Percentiles rank a stretch among this genome's conserved stretches.
phyloP scores from a whole-genome alignment of 2,329 filamentous ascomycete genomes.

The Trichoderma polysporum region DNA sequence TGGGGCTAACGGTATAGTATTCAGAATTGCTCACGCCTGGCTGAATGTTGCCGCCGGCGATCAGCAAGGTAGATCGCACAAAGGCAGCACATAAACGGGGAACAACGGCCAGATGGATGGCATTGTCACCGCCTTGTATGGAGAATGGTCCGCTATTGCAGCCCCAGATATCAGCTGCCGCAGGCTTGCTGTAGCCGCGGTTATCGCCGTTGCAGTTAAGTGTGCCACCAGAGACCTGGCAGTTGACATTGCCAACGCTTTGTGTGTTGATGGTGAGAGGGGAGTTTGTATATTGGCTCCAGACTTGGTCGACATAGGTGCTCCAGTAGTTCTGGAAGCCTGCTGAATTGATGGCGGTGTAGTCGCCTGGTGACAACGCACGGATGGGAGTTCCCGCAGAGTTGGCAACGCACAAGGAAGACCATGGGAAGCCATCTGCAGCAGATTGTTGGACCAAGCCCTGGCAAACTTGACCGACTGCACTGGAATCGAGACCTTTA shows the following conservation, averaged over 20 bases:
- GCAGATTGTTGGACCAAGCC: slow-evolving; percentile 39
- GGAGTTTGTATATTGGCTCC: slow-evolving; percentile 40
- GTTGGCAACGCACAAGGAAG: slow-evolving; percentile 43
- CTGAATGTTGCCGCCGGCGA: slow-evolving; percentile 48
- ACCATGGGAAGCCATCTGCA: slow-evolving; percentile 45
- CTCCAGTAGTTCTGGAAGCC: slow-evolving; percentile 45
- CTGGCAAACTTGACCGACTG: slow-evolving; percentile 43
- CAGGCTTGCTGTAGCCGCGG: slow-evolving; percentile 44
- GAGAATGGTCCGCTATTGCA: slow-evolving; percentile 51
- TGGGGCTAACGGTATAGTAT: slow-evolving; percentile 49
- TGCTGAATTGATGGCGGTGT: slow-evolving; percentile 35
- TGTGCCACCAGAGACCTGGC: slow-evolving; percentile 37
- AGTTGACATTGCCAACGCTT: slow-evolving; percentile 39
- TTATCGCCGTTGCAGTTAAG: slow-evolving; percentile 45
- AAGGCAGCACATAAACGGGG: slow-evolving; percentile 53
- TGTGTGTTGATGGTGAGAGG: slow-evolving; percentile 47
- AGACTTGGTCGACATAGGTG: slow-evolving; percentile 48
- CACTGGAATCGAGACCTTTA: slow-evolving; percentile 39
- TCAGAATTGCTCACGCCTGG: slow-evolving; percentile 37
- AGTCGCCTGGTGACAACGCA: slow-evolving; percentile 45
- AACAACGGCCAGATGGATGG: slow-evolving; percentile 43
- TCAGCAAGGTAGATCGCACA: slow-evolving; percentile 44
- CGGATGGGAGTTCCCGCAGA: slow-evolving; percentile 41
- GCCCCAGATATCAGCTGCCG: slow-evolving; percentile 48
- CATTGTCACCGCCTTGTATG: slow-evolving; percentile 38